phyloP scores from a whole-genome alignment of 345 rosid genomes.

The Mangifera indica region DNA sequence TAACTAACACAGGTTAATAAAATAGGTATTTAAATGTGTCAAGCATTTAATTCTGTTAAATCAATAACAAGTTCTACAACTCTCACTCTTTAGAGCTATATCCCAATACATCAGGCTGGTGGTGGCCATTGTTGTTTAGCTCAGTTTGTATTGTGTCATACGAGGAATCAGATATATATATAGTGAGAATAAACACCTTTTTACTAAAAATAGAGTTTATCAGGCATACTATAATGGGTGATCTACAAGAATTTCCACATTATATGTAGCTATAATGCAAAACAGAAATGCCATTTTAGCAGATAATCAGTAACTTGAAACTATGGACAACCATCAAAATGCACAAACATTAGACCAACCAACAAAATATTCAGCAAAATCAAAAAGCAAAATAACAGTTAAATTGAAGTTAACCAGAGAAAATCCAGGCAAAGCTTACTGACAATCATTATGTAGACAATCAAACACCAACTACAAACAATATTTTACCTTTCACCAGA shows the following conservation, averaged over 20 bases:
- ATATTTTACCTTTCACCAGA: conserved; percentile 55
- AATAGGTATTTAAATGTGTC: background rate
- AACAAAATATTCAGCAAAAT: background rate
- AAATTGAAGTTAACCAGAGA: background rate
- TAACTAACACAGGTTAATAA: background rate
- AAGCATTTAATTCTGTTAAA: background rate
- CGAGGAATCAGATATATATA: no score
- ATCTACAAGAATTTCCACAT: no score
- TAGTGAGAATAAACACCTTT: no score
- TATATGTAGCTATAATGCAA: no score
- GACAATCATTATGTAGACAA: background rate
- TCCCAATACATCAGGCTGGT: background rate
- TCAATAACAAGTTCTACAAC: conserved; percentile 8
- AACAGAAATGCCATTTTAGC: no score
- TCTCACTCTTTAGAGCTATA: background rate
- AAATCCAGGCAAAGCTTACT: background rate
- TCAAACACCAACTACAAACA: background rate
- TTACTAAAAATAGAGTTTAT: no score
- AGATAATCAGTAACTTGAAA: background rate
- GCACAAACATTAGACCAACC: background rate
- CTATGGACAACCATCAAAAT: background rate
- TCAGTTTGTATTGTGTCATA: no score
- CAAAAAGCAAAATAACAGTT: background rate
- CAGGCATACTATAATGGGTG: no score
- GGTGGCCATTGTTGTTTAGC: no score